Conservation (phyloP, 2,329 filamentous ascomycete species). For the Aphanoascus verrucosus region DNA sequence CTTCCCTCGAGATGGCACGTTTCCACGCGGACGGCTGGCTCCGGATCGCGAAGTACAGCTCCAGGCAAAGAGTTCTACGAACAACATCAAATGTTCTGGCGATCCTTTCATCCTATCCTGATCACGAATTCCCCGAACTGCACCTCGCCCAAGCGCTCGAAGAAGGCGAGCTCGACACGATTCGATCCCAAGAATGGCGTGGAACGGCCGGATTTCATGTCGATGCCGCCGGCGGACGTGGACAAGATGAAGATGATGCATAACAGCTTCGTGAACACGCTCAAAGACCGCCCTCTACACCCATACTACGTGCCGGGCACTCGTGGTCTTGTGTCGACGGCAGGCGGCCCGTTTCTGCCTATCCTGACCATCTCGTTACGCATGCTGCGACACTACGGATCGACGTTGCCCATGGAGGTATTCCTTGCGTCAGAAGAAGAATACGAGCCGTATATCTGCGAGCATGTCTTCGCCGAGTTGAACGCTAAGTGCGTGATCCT, state of each 20-base stretch:
- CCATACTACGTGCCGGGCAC: conserved; percentile 18
- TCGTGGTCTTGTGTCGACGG: conserved; percentile 30
- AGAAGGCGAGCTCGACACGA: conserved; percentile 20
- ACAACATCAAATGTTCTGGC: conserved; percentile 28
- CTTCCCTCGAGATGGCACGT: conserved; percentile 7
- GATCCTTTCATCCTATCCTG: conserved; percentile 25
- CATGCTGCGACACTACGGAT: conserved; percentile 37
- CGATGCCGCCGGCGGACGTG: conserved; percentile 24
- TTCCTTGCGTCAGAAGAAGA: conserved; percentile 35
- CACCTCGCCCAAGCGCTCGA: conserved; percentile 22
- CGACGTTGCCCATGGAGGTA: conserved; percentile 37
- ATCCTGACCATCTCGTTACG: conserved; percentile 36
- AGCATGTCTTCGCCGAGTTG: conserved; percentile 33
- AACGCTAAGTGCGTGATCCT: conserved; percentile 38
- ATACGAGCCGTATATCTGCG: conserved; percentile 36
- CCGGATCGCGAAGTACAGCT: not conserved
- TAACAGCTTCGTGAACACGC: conserved; percentile 25
- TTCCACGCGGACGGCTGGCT: not conserved
- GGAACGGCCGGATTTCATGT: conserved; percentile 25
- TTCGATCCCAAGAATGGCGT: conserved; percentile 23
- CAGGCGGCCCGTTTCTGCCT: conserved; percentile 35
- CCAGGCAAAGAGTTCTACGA: conserved; percentile 7
- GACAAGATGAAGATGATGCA: conserved; percentile 27
- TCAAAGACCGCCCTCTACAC: conserved; percentile 15
- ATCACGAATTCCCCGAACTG: conserved; percentile 24